Evolutionary conservation across 1,139 yeast species (phyloP).

Genomic region (Taphrina populina): DNA sequence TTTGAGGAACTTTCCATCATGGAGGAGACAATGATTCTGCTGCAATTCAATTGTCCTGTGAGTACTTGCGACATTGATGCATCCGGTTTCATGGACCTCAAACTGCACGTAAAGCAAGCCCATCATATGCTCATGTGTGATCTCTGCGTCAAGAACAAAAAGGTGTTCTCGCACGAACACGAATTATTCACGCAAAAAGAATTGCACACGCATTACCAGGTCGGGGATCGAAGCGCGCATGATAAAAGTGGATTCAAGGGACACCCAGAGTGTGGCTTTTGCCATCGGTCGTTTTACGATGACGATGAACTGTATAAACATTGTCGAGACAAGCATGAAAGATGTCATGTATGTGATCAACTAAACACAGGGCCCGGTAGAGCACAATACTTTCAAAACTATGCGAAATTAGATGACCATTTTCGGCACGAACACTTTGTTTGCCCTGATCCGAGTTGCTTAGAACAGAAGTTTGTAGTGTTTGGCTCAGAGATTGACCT

Average conservation of each 20-base stretch:
- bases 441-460: constrained; percentile 77
- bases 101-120: constrained; percentile 60
- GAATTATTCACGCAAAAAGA: constrained; percentile 61
- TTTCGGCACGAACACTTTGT: constrained; percentile 71
- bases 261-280: constrained; percentile 86
- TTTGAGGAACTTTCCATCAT: constrained; percentile 44
- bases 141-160: constrained; percentile 71
- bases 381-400: constrained; percentile 78
- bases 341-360: constrained; percentile 85
- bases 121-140: constrained; percentile 65
- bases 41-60: constrained; percentile 60
- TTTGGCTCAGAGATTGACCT: constrained; percentile 83
- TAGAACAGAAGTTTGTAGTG: constrained; percentile 87
- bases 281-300: constrained; percentile 73
- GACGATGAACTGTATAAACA: constrained; percentile 83
- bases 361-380: constrained; percentile 54
- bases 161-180: constrained; percentile 73
- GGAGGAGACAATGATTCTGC: constrained; percentile 54
- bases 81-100: constrained; percentile 56
- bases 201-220: constrained; percentile 65
- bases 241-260: constrained; percentile 70
- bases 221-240: constrained; percentile 51
- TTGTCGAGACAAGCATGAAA: constrained; percentile 79
- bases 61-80: constrained; percentile 50
- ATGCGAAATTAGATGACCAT: constrained; percentile 70